Conservation (phyloP, 306 rosid species). For the Cicer bijugum region DNA sequence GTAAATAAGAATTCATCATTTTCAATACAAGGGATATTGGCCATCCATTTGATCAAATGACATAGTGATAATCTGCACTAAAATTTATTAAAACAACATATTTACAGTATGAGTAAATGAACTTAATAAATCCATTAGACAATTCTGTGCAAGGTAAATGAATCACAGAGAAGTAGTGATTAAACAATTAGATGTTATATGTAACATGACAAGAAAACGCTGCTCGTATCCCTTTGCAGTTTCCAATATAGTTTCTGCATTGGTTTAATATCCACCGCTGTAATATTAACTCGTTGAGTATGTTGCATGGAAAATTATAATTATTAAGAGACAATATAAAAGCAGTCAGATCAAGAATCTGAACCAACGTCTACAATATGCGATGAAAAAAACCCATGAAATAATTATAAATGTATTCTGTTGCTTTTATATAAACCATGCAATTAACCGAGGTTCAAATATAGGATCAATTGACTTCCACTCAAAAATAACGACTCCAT, state of each 20-base stretch:
- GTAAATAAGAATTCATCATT: slow-evolving; percentile 29
- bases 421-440: slow-evolving; percentile 25
- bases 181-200: slow-evolving; percentile 18
- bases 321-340: slow-evolving; percentile 28
- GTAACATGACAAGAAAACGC: neutral
- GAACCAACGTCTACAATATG: slow-evolving; percentile 27
- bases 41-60: slow-evolving; percentile 40
- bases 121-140: slow-evolving; percentile 31
- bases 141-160: slow-evolving; percentile 30
- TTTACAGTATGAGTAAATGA: slow-evolving; percentile 12
- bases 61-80: slow-evolving; percentile 28
- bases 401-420: neutral
- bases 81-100: slow-evolving; percentile 32
- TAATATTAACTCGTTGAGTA: slow-evolving; percentile 34
- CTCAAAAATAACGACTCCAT: slow-evolving; percentile 9
- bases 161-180: slow-evolving; percentile 5
- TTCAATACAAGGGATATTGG: slow-evolving; percentile 30
- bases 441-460: slow-evolving; percentile 27
- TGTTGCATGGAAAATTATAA: slow-evolving; percentile 29
- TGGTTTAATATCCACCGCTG: slow-evolving; percentile 28
- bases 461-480: slow-evolving; percentile 31
- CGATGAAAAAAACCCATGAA: slow-evolving; percentile 28
- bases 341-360: slow-evolving; percentile 31
- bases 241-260: slow-evolving; percentile 25
- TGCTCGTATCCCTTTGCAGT: slow-evolving; percentile 13